Percentiles rank a stretch among this genome's conserved stretches.
These are phyloP conservation scores for Candida ascalaphidarum DNA, from an alignment of 805 yeast genomes.

Conservation along the genomic window DNA sequence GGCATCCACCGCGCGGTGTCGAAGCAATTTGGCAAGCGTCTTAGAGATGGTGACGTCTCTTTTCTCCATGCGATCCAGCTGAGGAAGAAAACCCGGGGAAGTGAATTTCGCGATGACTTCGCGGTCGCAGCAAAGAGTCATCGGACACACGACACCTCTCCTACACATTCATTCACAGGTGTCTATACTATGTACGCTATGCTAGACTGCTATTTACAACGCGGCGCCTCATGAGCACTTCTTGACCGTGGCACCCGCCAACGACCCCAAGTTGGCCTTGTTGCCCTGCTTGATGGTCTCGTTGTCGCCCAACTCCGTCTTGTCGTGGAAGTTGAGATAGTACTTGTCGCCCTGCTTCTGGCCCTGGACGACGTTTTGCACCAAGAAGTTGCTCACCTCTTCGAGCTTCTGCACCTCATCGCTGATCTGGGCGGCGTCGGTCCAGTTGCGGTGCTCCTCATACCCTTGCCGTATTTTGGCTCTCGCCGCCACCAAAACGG, in stretches of 20 bases:
- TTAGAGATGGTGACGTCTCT: conserved; percentile 59
- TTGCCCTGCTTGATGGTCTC: conserved; percentile 57
- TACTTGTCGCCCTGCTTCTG: conserved; percentile 36
- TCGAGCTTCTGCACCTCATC: conserved; percentile 48
- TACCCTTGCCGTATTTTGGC: conserved; percentile 48
- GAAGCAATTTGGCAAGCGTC: conserved; percentile 61
- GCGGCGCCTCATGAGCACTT: conserved; percentile 11
- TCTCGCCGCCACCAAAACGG: conserved; percentile 52
- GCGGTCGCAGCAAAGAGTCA: neutral
- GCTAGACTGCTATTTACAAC: too few relatives aligned
- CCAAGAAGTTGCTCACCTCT: conserved; percentile 64
- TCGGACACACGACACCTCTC: neutral
- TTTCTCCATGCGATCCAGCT: too few relatives aligned
- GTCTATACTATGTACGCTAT: too few relatives aligned
- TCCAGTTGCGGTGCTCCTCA: conserved; percentile 18
- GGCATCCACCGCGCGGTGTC: conserved; percentile 82
- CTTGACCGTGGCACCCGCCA: conserved; percentile 44
- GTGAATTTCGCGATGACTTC: neutral
- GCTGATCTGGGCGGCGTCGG: conserved; percentile 7
- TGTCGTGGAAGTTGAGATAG: conserved; percentile 62
- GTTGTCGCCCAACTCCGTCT: conserved; percentile 88
- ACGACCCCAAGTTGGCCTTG: conserved; percentile 33
- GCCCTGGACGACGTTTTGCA: conserved; percentile 84
- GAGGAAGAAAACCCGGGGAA: neutral
- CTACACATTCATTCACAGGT: neutral